Base-by-base conservation (phyloP, 2,329 filamentous ascomycete species). In the Diaporthe velutina region DNA sequence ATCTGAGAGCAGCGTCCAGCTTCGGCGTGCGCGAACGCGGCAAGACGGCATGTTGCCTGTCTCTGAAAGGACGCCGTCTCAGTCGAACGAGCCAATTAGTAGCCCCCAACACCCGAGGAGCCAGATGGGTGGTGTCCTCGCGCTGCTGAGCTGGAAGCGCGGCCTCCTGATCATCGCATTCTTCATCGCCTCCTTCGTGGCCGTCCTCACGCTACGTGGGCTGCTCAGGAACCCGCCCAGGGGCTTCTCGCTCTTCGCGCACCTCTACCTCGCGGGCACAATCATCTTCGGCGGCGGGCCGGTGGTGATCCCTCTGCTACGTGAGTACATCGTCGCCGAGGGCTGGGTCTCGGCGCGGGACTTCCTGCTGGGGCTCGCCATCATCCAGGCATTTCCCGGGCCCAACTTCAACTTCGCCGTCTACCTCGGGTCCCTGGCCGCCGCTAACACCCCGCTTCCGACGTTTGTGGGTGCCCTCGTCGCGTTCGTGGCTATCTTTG, bases 201-300 rank as follows among this genome's bases (percentile, higher is more conserved):
- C 84, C 2, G 80, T 93, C 30, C 88, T 94, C 80, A 84, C 89
- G 22, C 78, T 88, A 0, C 86, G 87, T 48, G 87, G 80, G 82
- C 86, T 79, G 76, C 82, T 83, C 64, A 74, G 82, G 0, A 55
- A 79, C 13, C 83, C 82, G 0, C 85, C 90, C 0, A 82, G 91
- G 0, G 82, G 88, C 0, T 90, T 91, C 77, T 85, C 88, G 64
- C 87, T 95, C 33, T 95, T 95, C 78, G 86, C 92, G 7, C 95
- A 94, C 81, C 89, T 95, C 83, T 94, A 93, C 78, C 90, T 95
- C 0, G 93, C 93, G 0, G 93, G 93, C 0, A 95, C 93, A 1
- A 89, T 92, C 74, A 92, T 91, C 77, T 90, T 92, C 67, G 91
- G 91, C 4, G 91, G 91, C 3, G 91, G 91, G 0, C 91, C 91